phyloP scores from a whole-genome alignment of 1,284 basidiomycete genomes.

The Mrakiaceae sp. region DNA sequence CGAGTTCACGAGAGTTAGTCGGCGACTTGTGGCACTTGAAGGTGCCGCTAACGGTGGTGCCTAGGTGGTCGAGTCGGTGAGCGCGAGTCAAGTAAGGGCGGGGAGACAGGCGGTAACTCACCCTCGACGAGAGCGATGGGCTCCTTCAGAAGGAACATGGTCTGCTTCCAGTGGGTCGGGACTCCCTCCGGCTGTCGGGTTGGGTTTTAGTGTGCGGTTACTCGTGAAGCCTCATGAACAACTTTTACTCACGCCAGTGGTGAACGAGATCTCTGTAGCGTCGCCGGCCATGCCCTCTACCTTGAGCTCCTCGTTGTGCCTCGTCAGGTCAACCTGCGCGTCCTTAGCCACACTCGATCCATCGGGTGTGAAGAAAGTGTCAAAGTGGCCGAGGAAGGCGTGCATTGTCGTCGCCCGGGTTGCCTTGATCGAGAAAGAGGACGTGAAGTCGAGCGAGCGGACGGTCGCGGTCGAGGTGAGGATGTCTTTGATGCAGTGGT shows the following conservation, averaged over 20 bases:
- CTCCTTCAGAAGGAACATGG: conserved; percentile 72
- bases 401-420: conserved; percentile 52
- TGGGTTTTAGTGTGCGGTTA: too few species aligned
- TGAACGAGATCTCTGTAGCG: conserved; percentile 56
- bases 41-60: conserved; percentile 61
- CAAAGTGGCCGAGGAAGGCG: conserved; percentile 85
- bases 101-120: conserved; percentile 29
- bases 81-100: not conserved
- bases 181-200: conserved; percentile 42
- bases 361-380: conserved; percentile 71
- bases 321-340: conserved; percentile 21
- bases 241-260: conserved; percentile 52
- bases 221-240: too few species aligned
- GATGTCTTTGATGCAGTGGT: conserved; percentile 67
- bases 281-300: conserved; percentile 39
- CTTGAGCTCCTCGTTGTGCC: conserved; percentile 15
- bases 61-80: conserved; percentile 35
- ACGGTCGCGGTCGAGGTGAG: conserved; percentile 52
- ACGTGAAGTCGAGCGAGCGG: conserved; percentile 64
- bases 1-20: conserved; percentile 76
- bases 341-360: conserved; percentile 45
- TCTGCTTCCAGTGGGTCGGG: conserved; percentile 98
- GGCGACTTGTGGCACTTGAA: conserved; percentile 73
- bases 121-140: conserved; percentile 65
- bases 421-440: conserved; percentile 57